Percentiles rank a stretch among this genome's conserved stretches.
Conservation (phyloP, 1,139 yeast genomes). For the Hansenula lynferdii region DNA sequence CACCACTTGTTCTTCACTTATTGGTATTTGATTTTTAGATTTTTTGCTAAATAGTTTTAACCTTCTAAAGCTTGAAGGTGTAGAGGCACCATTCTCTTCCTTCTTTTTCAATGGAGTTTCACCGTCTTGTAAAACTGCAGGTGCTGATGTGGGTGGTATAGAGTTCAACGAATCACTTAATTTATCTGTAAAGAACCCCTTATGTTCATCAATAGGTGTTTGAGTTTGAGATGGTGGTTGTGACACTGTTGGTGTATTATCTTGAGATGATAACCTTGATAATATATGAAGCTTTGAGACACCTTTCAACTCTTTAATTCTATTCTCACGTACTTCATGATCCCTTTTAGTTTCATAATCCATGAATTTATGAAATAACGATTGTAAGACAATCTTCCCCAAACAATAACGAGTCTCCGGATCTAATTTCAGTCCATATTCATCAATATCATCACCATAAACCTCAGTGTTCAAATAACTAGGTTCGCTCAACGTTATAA, state of each 20-base stretch:
- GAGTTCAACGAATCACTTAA: background rate
- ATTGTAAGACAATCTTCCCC: conserved; percentile 53
- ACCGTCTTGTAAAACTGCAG: conserved; percentile 4
- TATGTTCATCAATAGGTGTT: conserved; percentile 5
- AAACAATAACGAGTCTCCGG: conserved; percentile 48
- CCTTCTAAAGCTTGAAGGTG: conserved; percentile 20
- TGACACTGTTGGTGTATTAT: conserved; percentile 13
- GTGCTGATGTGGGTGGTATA: conserved; percentile 2
- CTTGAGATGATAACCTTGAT: conserved; percentile 15
- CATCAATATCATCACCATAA: conserved; percentile 70
- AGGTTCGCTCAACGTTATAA: conserved; percentile 55
- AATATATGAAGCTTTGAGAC: conserved; percentile 12
- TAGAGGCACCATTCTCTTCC: background rate
- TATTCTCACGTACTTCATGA: conserved; percentile 22
- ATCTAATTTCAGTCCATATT: conserved; percentile 30
- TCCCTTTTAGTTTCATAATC: conserved; percentile 43
- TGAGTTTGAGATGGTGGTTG: background rate
- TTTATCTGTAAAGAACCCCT: background rate
- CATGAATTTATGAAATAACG: conserved; percentile 49
- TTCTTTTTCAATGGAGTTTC: conserved; percentile 4
- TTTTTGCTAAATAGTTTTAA: conserved; percentile 30
- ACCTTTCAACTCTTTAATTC: conserved; percentile 14
- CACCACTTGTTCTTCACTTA: background rate
- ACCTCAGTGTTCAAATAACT: conserved; percentile 63
- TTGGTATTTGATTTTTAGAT: conserved; percentile 14